Conservation (phyloP, 2,329 filamentous ascomycete genomes). For the Pestalotiopsis sp. region DNA sequence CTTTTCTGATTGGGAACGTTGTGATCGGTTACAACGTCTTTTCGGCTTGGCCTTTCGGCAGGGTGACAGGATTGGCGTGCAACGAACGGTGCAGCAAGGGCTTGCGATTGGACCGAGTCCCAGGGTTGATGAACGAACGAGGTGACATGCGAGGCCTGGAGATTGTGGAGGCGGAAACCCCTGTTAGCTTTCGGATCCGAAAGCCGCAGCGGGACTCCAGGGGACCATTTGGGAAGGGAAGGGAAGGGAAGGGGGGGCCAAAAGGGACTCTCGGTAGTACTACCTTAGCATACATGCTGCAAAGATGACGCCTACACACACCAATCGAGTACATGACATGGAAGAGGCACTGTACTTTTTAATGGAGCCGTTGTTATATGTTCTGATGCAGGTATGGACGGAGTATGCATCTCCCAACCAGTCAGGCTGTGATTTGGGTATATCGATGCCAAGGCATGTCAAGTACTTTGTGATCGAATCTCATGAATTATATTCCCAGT, state of each 20-base stretch:
- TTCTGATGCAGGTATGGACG: too few species aligned
- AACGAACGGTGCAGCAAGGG: background rate
- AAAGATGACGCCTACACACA: background rate
- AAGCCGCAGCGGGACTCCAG: background rate
- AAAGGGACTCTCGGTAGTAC: too few species aligned
- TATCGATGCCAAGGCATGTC: too few species aligned
- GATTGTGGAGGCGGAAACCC: background rate
- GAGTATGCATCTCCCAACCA: too few species aligned
- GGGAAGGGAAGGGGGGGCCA: too few species aligned
- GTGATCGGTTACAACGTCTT: background rate
- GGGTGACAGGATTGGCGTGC: background rate
- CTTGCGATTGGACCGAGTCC: background rate
- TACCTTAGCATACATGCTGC: too few species aligned
- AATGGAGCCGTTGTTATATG: background rate
- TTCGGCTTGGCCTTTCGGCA: background rate
- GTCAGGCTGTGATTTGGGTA: too few species aligned
- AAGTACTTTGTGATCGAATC: too few species aligned
- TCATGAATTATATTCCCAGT: too few species aligned
- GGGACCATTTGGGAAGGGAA: background rate
- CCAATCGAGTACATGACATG: background rate
- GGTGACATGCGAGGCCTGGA: background rate
- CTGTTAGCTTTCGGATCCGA: conserved; percentile 5
- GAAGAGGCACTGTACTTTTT: background rate
- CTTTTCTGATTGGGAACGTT: background rate
- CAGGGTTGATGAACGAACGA: background rate